phyloP scores from a whole-genome alignment of 805 yeast genomes.

The Candida sphagnicola region DNA sequence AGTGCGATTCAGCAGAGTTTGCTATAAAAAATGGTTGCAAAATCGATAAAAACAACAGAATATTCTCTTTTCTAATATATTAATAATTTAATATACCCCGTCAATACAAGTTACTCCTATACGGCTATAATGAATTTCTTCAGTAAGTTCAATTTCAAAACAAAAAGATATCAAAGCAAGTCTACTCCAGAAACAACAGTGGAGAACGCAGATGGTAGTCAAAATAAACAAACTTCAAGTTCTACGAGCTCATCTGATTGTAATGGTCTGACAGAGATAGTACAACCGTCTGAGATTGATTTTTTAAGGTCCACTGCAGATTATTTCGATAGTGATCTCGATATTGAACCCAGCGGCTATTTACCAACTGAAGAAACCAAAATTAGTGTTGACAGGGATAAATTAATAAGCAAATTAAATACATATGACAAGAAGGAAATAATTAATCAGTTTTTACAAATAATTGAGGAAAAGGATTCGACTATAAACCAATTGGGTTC shows the following conservation, averaged over 20 bases:
- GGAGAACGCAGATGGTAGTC: background rate
- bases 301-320: constrained; percentile 1
- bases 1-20: background rate
- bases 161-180: background rate
- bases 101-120: too few relatives aligned
- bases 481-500: background rate
- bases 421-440: background rate
- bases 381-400: background rate
- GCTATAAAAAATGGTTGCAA: background rate
- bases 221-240: background rate
- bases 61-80: too few relatives aligned
- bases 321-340: background rate
- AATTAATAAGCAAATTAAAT: background rate
- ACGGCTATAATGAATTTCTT: constrained; percentile 3
- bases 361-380: background rate
- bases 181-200: background rate
- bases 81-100: too few relatives aligned
- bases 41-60: too few relatives aligned
- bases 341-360: background rate
- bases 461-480: background rate
- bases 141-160: background rate
- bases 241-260: constrained; percentile 2
- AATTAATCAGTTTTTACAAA: background rate
- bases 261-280: constrained; percentile 1
- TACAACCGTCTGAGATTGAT: constrained; percentile 3